Evolutionary conservation across 176 grass and related monocot genomes (phyloP), one percentile per base, ranked within the genome.

Genomic region (Guadua angustifolia): DNA sequence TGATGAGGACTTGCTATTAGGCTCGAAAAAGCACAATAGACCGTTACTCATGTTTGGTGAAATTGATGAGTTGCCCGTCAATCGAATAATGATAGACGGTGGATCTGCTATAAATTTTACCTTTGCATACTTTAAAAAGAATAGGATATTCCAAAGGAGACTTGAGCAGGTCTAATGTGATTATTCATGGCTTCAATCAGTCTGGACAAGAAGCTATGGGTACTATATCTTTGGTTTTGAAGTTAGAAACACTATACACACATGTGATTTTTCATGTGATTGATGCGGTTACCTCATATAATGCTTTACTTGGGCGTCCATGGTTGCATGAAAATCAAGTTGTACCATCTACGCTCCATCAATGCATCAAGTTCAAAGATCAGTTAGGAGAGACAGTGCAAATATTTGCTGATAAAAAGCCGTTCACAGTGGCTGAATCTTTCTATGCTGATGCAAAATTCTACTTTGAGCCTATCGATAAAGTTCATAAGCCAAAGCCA

Each of bases 281-380:
- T 0, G 60, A 75, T 33, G 82, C 3, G 0, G 2, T 61, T 16
- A 76, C 61, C 0, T 84, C 49, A 67, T 76, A 84, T 14, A 84
- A 84, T 9, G 60, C 46, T 1, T 6, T 66, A 0, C 3, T 75
- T 0, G 71, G 82, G 0, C 66, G 5, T 0, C 79, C 65, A 2
- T 71, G 79, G 66, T 18, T 82, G 9, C 79, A 60, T 42, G 65
- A 69, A 49, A 49, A 49, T 49, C 12, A 49, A 49, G 46, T 69
- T 2, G 4, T 81, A 2, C 8, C 66, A 8, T 81, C 36, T 0
- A 70, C n/a, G 5, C 18, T 52, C 2, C 61, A 79, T 21, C 61
- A 51, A 5, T 80, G 78, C 2, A n/a, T 68, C 2, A 67, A 80
- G 2, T 80, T 68, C 0, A 80, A 3, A 5, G 12, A 80, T 1